Evolutionary conservation across 164 flowering plant species (phyloP), one percentile per base, ranked within the genome.

Genomic region (Sextonia rubra): DNA sequence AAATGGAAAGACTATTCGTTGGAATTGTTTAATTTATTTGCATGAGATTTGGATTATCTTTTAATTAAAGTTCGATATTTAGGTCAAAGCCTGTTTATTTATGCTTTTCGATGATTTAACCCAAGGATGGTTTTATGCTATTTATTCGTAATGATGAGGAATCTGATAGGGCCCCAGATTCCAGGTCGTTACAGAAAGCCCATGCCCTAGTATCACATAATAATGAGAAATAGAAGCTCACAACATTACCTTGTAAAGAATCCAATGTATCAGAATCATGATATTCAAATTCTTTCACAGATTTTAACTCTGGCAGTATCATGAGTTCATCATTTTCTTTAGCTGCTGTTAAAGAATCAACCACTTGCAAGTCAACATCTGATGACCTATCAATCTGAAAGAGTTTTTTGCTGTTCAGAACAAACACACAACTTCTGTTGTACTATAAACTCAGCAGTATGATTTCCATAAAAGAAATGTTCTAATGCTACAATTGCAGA

Each of bases 261-360:
- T 89, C 87, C 70, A 83, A 80, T 26, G 91, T 79, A 80, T 85
- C 90, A 61, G 91, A 87, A 29, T 78, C 92, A 84, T 71, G 86
- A 68, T 79, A 80, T 76, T 76, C 71, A 66, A 66, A 66, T 66
- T 77, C 78, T 64, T 52, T 76, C 60, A 48, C 47, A 9, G 20
- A 60, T 61, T 71, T 70, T 47, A 77, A 71, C 29, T 69, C 82
- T 60, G 73, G 66, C 30, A 61, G 69, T 66, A 20, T 47, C 32
- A 32, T 23, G 25, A 60, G 69, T 73, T 71, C 78, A 69, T 47
- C 63, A 64, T 58, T 70, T 6, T 69, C 82, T 73, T 73, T 80
- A 29, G 60, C 47, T 55, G 56, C 58, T 47, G 55, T 49, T 32
- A 64, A 52, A 52, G 75, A 75, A 64, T 64, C 74, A 26, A n/a